Base-by-base conservation (phyloP, 352 stramenopile genomes). In the Phytopythium vexans region DNA sequence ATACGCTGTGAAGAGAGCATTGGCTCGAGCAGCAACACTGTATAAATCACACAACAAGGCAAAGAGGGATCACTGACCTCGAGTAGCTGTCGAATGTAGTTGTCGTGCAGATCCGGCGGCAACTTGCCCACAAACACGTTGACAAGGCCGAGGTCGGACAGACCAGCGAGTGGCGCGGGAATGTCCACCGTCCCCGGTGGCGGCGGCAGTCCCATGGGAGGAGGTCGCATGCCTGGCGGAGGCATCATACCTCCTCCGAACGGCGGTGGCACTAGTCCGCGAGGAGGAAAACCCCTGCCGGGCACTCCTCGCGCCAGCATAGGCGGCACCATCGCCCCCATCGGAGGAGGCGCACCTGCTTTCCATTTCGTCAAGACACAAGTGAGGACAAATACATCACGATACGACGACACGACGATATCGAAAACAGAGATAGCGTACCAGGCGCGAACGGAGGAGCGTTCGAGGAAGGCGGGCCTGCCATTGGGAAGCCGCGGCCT, bases 71-170 rank as follows among this genome's bases (percentile, higher is more conserved):
- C 40, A 58, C 63, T 14, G 12, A 78, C 69, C 68, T 79, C 73
- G 8, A 84, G 70, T n/a, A 84, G 51, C 49, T 75, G 64, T 33
- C 73, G 73, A 44, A 84, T 67, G 65, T 79, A 72, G 36, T 62
- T 72, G 54, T 84, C 73, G 51, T 78, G 70, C 10, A 84, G 54
- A 64, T 81, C 70, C 10, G 62, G 60, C 9, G 73, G 73, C n/a
- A 84, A 41, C 47, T 84, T 76, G 41, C 73, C 73, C 15, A 84
- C 68, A 62, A 84, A 84, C 41, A 81, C 61, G 35, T 62, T 74
- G 32, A 80, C 46, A 27, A 68, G 59, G 10, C 56, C 70, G 3
- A 62, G 62, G 12, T 76, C 69, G 2, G 32, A 27, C 9, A 63
- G 31, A 27, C 21, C 21, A 27, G 21, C 21, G 21, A 27, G 21